phyloP scores from a whole-genome alignment of 2,329 filamentous ascomycete genomes.

The Paecilomyces formosus region DNA sequence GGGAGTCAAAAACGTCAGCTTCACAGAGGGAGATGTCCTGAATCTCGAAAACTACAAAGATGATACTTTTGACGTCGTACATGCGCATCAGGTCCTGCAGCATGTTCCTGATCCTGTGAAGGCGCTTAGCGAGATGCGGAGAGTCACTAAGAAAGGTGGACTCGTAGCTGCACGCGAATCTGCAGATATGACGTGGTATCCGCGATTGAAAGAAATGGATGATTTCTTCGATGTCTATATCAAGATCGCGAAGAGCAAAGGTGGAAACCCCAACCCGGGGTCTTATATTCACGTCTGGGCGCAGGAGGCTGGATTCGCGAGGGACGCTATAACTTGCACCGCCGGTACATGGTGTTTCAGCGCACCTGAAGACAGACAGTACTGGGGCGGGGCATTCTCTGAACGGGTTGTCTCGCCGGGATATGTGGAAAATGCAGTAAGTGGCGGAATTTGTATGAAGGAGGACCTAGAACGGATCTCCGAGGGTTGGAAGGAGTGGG shows the following conservation, averaged over 20 bases:
- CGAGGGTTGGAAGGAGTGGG: constrained; percentile 14
- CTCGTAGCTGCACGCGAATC: constrained; percentile 45
- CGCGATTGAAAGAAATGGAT: constrained; percentile 17
- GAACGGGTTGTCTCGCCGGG: constrained; percentile 12
- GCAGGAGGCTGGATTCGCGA: constrained; percentile 14
- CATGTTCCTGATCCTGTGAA: constrained; percentile 47
- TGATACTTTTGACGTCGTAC: constrained; percentile 51
- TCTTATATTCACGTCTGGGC: constrained; percentile 17
- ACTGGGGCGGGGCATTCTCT: constrained; percentile 4
- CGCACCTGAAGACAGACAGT: constrained; percentile 4
- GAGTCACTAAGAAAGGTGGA: constrained; percentile 46
- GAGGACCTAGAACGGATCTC: constrained; percentile 13
- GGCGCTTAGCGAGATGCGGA: constrained; percentile 48
- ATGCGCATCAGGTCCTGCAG: constrained; percentile 52
- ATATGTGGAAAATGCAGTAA: constrained; percentile 12
- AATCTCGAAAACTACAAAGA: constrained; percentile 31
- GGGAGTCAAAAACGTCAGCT: constrained; percentile 26
- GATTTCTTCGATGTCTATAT: constrained; percentile 16
- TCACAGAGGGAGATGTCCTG: constrained; percentile 35
- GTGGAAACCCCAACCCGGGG: constrained; percentile 12
- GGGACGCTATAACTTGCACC: constrained; percentile 11
- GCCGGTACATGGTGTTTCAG: constrained; percentile 8
- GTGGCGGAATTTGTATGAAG: constrained; percentile 10
- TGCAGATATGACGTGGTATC: constrained; percentile 25
- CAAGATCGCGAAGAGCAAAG: constrained; percentile 9